A percentile compares a stretch with the other conserved stretches of the same genome.
Conservation (phyloP, 2,329 filamentous ascomycete species). For the Shiraia bambusicola region DNA sequence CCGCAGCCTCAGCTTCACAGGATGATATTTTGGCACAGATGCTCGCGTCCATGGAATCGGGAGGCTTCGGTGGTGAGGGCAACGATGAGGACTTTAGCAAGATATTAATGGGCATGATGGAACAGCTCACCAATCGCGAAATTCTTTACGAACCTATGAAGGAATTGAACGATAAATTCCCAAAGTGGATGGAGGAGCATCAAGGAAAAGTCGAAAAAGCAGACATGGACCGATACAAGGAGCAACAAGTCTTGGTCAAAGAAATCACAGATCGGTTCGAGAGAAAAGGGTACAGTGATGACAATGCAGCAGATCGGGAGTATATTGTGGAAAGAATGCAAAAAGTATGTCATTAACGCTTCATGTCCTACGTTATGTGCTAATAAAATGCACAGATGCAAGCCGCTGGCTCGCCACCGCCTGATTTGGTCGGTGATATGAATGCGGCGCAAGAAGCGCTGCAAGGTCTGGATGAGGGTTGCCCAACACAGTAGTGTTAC, state of each 20-base stretch:
- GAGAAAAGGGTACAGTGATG: conserved; percentile 75
- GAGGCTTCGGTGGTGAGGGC: conserved; percentile 54
- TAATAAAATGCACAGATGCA: conserved; percentile 71
- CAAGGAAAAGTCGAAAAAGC: conserved; percentile 62
- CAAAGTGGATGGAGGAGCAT: conserved; percentile 83
- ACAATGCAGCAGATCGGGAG: conserved; percentile 77
- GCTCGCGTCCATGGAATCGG: conserved; percentile 80
- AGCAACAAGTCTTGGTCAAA: conserved; percentile 74
- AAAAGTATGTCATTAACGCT: conserved; percentile 65
- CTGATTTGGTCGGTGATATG: conserved; percentile 89
- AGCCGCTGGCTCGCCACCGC: conserved; percentile 84
- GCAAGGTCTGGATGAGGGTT: conserved; percentile 59
- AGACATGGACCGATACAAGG: conserved; percentile 77
- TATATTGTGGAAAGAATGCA: conserved; percentile 98
- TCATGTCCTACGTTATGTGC: no score
- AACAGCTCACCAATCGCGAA: conserved; percentile 96
- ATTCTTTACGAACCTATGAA: conserved; percentile 99
- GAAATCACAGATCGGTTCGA: conserved; percentile 93
- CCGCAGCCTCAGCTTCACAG: conserved; percentile 62
- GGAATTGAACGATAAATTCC: conserved; percentile 90
- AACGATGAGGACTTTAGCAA: conserved; percentile 87
- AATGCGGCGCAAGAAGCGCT: conserved; percentile 73
- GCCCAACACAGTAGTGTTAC: conserved; percentile 59
- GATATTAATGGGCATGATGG: conserved; percentile 97
- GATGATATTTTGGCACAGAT: conserved; percentile 91